Conservation (phyloP, 2,329 filamentous ascomycete genomes). For the Neocucurbitaria cava region DNA sequence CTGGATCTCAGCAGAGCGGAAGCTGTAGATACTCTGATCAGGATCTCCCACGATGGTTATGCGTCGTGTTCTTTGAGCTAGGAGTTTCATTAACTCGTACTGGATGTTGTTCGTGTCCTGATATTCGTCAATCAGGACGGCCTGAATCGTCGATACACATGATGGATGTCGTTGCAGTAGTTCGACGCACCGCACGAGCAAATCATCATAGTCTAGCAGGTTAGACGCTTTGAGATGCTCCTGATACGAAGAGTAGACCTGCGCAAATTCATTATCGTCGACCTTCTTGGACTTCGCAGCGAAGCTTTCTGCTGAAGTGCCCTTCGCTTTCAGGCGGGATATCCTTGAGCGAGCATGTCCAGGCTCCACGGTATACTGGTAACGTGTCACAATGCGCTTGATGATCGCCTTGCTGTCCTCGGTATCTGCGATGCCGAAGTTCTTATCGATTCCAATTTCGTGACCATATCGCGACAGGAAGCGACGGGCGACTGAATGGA, state of each 20-base stretch:
- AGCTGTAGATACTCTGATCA: slow-evolving; percentile 97
- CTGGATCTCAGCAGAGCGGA: slow-evolving; percentile 88
- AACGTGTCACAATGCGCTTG: slow-evolving; percentile 80
- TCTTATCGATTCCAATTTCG: slow-evolving; percentile 78
- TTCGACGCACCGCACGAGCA: slow-evolving; percentile 82
- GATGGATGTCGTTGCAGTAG: slow-evolving; percentile 75
- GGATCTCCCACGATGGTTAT: slow-evolving; percentile 97
- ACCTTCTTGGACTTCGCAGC: slow-evolving; percentile 51
- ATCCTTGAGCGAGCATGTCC: slow-evolving; percentile 77
- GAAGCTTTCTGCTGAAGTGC: slow-evolving; percentile 56
- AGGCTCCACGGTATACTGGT: slow-evolving; percentile 72
- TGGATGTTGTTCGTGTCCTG: slow-evolving; percentile 97
- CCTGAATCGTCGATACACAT: slow-evolving; percentile 88
- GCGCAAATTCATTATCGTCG: slow-evolving; percentile 70
- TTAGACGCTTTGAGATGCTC: slow-evolving; percentile 76
- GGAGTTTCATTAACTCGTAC: slow-evolving; percentile 89
- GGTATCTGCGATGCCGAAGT: slow-evolving; percentile 90
- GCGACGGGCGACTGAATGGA: slow-evolving; percentile 88
- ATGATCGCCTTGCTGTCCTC: slow-evolving; percentile 81
- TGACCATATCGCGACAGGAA: slow-evolving; percentile 86
- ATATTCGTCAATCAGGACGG: slow-evolving; percentile 95
- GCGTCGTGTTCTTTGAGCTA: slow-evolving; percentile 74
- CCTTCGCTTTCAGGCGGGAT: slow-evolving; percentile 66
- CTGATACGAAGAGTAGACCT: slow-evolving; percentile 78
- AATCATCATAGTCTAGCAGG: slow-evolving; percentile 91